A percentile compares a stretch with the other conserved stretches of the same genome.
phyloP scores from a whole-genome alignment of 192 early-diverging fungal species.

The Haplosporangium gracile region DNA sequence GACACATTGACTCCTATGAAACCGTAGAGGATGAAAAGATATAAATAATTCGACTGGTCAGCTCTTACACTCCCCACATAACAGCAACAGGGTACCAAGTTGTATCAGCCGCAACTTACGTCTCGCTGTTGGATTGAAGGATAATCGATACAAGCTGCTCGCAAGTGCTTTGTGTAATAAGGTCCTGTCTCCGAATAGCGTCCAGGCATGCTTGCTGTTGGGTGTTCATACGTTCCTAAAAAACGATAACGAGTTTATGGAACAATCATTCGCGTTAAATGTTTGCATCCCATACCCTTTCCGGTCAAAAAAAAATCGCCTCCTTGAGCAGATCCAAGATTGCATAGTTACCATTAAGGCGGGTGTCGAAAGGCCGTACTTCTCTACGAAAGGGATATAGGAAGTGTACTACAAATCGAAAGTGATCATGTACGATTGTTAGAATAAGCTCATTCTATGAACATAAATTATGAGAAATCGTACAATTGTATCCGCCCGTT shows the following conservation, averaged over 20 bases:
- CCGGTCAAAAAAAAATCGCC: too few species aligned
- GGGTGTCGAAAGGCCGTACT: conserved; percentile 26
- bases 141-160: conserved; percentile 52
- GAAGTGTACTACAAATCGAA: conserved; percentile 28
- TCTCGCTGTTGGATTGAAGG: not conserved
- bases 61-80: not conserved
- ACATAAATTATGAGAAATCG: not conserved
- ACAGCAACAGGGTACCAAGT: not conserved
- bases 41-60: not conserved
- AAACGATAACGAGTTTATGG: too few species aligned
- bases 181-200: conserved; percentile 24
- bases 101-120: not conserved
- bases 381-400: conserved; percentile 28
- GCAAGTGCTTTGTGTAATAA: conserved; percentile 53
- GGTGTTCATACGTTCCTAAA: not conserved
- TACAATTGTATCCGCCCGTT: not conserved
- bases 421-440: not conserved
- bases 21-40: not conserved
- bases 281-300: not conserved
- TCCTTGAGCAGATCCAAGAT: not conserved
- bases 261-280: not conserved
- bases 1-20: conserved; percentile 54
- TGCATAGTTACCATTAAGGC: conserved; percentile 21
- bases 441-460: not conserved
- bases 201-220: conserved; percentile 53